A percentile compares a stretch with the other conserved stretches of the same genome.
These are phyloP conservation scores for Cenchrus fungigraminus DNA, from an alignment of 176 grass and related monocot genomes.

Conservation along the genomic window DNA sequence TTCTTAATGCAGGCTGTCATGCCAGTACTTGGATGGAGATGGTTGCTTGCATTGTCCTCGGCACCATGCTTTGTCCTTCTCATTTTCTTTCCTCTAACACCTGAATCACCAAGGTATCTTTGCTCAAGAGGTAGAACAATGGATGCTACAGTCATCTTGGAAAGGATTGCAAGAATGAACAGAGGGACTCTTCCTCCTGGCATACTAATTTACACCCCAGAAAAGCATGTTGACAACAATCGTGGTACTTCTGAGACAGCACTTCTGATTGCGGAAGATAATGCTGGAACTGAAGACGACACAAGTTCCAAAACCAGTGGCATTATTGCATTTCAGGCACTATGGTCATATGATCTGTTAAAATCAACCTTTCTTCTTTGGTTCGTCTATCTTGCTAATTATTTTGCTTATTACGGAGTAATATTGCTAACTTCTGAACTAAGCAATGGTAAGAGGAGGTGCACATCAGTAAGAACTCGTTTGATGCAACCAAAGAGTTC, in stretches of 20 bases:
- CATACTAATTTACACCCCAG: constrained; percentile 37
- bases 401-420: constrained; percentile 77
- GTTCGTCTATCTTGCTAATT: constrained; percentile 58
- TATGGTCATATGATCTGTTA: constrained; percentile 53
- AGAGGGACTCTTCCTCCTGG: constrained; percentile 57
- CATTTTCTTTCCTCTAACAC: constrained; percentile 54
- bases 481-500: constrained; percentile 36
- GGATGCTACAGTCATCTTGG: constrained; percentile 57
- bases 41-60: constrained; percentile 63
- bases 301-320: constrained; percentile 14
- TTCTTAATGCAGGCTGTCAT: constrained; percentile 60
- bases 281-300: background rate
- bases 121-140: constrained; percentile 54
- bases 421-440: constrained; percentile 72
- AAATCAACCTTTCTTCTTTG: constrained; percentile 74
- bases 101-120: constrained; percentile 84
- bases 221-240: constrained; percentile 25
- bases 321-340: constrained; percentile 35
- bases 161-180: constrained; percentile 74
- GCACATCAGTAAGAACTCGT: constrained; percentile 19
- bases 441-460: constrained; percentile 43
- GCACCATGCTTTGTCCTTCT: constrained; percentile 66
- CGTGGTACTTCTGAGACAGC: constrained; percentile 45
- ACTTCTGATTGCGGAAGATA: constrained; percentile 45
- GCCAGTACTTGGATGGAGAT: constrained; percentile 75